These are phyloP conservation scores for Tolypocladium tropicale DNA, from an alignment of 2,329 filamentous ascomycete species.

Conservation along the genomic window DNA sequence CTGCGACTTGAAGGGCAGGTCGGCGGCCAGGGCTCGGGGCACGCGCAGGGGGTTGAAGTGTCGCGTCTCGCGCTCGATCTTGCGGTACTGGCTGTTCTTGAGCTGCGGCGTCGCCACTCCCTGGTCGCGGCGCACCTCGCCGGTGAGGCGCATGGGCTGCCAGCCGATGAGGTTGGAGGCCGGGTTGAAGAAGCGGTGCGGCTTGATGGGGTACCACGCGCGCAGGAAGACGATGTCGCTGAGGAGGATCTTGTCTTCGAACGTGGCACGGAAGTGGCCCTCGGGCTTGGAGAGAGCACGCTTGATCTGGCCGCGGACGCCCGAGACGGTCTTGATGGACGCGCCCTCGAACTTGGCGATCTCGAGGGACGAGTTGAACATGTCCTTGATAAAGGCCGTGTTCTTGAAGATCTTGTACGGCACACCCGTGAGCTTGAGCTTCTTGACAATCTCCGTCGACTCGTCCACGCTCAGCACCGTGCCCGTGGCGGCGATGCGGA, in stretches of 20 bases:
- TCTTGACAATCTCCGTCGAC: slow-evolving; percentile 96
- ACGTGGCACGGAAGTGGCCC: slow-evolving; percentile 91
- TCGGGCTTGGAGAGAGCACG: slow-evolving; percentile 87
- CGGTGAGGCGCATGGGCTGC: slow-evolving; percentile 89
- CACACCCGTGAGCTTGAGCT: slow-evolving; percentile 87
- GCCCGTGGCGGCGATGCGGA: slow-evolving; percentile 89
- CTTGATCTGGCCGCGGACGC: slow-evolving; percentile 94
- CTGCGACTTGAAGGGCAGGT: slow-evolving; percentile 87
- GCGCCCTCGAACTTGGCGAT: slow-evolving; percentile 98
- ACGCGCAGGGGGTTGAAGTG: slow-evolving; percentile 73
- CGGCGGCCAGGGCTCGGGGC: slow-evolving; percentile 69
- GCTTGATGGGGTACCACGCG: slow-evolving; percentile 94
- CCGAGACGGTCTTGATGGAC: slow-evolving; percentile 89
- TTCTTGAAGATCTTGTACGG: slow-evolving; percentile 99
- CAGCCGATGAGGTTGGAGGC: slow-evolving; percentile 90
- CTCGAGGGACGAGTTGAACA: slow-evolving; percentile 89
- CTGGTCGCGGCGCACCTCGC: slow-evolving; percentile 73
- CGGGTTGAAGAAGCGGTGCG: slow-evolving; percentile 93
- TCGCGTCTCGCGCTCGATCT: slow-evolving; percentile 53
- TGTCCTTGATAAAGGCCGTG: slow-evolving; percentile 96
- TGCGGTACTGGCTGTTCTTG: slow-evolving; percentile 77
- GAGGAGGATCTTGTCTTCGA: slow-evolving; percentile 97
- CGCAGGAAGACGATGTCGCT: slow-evolving; percentile 93
- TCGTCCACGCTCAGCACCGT: slow-evolving; percentile 92
- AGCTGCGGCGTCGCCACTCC: slow-evolving; percentile 66